These are phyloP conservation scores for Pythium apleroticum DNA, from an alignment of 352 stramenopile genomes.

Conservation along the genomic window DNA sequence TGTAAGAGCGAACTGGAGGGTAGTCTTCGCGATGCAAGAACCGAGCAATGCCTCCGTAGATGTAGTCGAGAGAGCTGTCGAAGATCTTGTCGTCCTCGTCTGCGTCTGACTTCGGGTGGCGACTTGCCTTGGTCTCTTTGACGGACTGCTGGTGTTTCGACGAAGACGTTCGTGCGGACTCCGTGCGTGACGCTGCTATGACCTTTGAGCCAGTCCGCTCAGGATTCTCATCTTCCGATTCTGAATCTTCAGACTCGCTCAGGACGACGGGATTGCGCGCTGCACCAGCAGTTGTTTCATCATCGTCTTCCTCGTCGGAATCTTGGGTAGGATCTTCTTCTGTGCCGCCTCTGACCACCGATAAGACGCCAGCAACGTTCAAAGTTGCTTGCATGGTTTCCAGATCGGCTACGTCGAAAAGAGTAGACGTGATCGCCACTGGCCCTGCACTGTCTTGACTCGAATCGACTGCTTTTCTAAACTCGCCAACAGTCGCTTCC, in stretches of 20 bases:
- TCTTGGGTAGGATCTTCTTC: slow-evolving; percentile 18
- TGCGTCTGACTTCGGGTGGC: background rate
- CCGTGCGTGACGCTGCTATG: background rate
- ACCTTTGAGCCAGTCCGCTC: background rate
- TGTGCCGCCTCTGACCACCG: background rate
- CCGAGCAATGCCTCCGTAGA: slow-evolving; percentile 56
- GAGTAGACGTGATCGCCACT: slow-evolving; percentile 10
- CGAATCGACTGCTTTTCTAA: slow-evolving; percentile 12
- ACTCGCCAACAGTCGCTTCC: slow-evolving; percentile 9
- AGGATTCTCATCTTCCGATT: slow-evolving; percentile 10
- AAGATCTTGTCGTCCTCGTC: slow-evolving; percentile 31
- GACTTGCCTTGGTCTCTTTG: background rate
- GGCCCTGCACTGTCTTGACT: background rate
- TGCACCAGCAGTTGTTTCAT: slow-evolving; percentile 2
- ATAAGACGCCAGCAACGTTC: background rate
- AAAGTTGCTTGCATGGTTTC: slow-evolving; percentile 33
- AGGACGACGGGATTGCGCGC: background rate
- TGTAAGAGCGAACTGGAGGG: slow-evolving; percentile 56
- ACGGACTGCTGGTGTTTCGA: background rate
- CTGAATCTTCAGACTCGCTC: slow-evolving; percentile 28
- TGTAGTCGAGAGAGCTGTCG: slow-evolving; percentile 50
- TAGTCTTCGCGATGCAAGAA: slow-evolving; percentile 70
- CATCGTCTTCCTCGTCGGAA: slow-evolving; percentile 42
- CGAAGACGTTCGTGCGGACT: background rate
- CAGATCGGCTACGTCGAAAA: slow-evolving; percentile 33